Evolutionary conservation across 2,329 filamentous ascomycete genomes (phyloP), one percentile per base, ranked within the genome.

Genomic region (Metarhizium guizhouense): DNA sequence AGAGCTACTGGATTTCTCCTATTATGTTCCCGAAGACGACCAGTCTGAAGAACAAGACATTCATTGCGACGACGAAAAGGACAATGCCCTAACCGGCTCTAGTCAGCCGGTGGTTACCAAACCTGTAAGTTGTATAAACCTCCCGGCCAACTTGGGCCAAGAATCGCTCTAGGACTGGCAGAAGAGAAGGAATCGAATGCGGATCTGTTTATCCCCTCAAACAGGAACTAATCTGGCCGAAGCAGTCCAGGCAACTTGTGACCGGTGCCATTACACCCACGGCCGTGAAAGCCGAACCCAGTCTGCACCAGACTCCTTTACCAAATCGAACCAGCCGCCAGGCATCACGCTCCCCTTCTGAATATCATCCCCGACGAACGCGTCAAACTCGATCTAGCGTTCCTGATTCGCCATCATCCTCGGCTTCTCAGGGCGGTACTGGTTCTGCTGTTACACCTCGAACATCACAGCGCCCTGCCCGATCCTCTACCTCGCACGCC

Each of bases 1-100:
- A 16, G 85, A 88, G 53, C 76, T 99, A 58, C 83, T 84, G 59
- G 85, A 84, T 56, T 87, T 97, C 67, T 85, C 82, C 45, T 92
- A 95, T 63, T 83, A 86, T 38, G 61, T 80, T 53, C 74, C 88
- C 40, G 58, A 58, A 32, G 55, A 63, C 13, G 59, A 59, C n/a
- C 18, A 11, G 29, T 55, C 57, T 42, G 54, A 62, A 8, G 59
- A 64, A 6, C 68, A 69, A 34, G 62, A 65, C 3, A 65, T 67
- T 20, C 53, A 58, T 34, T 59, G 63, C 0, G 62, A 64, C 25
- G 60, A 64, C 1, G 57, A 60, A 29, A 63, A 64, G n/a, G 58
- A 60, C 45, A 11, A 10, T 14, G 14, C 25, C 11, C 18, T 13
- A 20, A 5, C 30, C 45, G 29, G 43, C n/a, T 3, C 42, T 47